These are phyloP conservation scores for Akanthomyces lecanii DNA, from an alignment of 2,329 filamentous ascomycete genomes.

Conservation along the genomic window DNA sequence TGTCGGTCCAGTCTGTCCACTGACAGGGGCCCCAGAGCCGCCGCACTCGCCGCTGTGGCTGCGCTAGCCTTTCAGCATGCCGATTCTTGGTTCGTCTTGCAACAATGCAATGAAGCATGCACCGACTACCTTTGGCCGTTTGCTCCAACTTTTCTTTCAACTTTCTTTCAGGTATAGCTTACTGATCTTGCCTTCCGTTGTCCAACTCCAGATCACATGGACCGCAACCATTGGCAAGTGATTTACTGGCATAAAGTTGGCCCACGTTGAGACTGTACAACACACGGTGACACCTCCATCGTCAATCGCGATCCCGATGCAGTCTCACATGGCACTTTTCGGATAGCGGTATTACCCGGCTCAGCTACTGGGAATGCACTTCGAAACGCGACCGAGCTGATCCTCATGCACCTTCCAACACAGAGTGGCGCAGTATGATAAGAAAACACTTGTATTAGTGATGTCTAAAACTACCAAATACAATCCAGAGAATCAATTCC, in stretches of 20 bases:
- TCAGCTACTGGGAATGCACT: not conserved
- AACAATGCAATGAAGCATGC: too few relatives aligned
- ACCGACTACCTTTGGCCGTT: too few relatives aligned
- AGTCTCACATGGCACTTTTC: too few relatives aligned
- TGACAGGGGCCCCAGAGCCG: not conserved
- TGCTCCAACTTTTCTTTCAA: not conserved
- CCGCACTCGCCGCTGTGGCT: not conserved
- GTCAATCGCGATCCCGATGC: not conserved
- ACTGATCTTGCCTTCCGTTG: too few relatives aligned
- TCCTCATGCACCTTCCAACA: not conserved
- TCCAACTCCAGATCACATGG: not conserved
- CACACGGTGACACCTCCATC: not conserved
- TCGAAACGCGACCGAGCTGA: not conserved
- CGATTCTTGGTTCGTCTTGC: not conserved
- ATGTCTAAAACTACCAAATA: not conserved
- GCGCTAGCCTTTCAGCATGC: not conserved
- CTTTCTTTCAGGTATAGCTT: not conserved
- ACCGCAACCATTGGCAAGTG: not conserved
- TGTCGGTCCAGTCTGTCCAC: not conserved
- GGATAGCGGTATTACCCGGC: not conserved
- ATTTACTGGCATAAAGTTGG: not conserved
- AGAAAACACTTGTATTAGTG: not conserved
- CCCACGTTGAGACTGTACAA: not conserved
- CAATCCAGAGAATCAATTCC: not conserved
- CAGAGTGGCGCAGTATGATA: not conserved